Base-by-base conservation (phyloP, 805 yeast species). In the Grigorovia transvaalensis region DNA sequence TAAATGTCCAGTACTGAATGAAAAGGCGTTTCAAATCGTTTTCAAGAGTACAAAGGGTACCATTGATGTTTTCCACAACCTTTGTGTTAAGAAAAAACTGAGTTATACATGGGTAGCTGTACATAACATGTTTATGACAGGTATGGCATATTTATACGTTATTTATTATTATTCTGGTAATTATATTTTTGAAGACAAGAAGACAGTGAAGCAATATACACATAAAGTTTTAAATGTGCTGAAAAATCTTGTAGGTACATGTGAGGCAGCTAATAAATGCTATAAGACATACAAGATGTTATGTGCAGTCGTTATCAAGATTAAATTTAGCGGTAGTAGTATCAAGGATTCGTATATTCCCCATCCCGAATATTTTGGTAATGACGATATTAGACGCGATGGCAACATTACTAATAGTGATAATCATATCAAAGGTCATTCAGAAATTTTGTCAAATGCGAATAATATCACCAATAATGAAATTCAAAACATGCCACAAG, bases 81-180 rank as follows among this genome's bases (percentile, higher is more conserved):
- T 89, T 42, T 78, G 76, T 57, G 65, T 71, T n/a, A 74, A 74
- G 30, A 78, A 77, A 58, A 72, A 78, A 47, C 75, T 88, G 54
- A 88, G 88, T 65, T 89, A 86, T 66, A 87, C 96, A 0, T 89
- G 96, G 96, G 90, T 89, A 1, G 93, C 95, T 0, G 90, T 88
- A 2, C 95, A 88, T 65, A 88, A 88, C 63, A 71, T 88, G 50
- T 88, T 88, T 63, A 84, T 86, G 85, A 90, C 96, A 0, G 95
- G 95, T 0, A 84, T 91, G 29, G 84, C 96, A 1, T 88, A 81
- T 58, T 71, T 89, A 45, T 88, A 85, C 63, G 78, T 89, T 0
- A 73, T 88, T 13, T 88, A 85, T 64, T 84, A 84, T 63, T 84
- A 84, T 63, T 79, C 86, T 41, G 73, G 73, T n/a, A 76, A 74